These are phyloP conservation scores for Phytophthora pinifolia DNA, from an alignment of 352 stramenopile genomes.

Conservation along the genomic window DNA sequence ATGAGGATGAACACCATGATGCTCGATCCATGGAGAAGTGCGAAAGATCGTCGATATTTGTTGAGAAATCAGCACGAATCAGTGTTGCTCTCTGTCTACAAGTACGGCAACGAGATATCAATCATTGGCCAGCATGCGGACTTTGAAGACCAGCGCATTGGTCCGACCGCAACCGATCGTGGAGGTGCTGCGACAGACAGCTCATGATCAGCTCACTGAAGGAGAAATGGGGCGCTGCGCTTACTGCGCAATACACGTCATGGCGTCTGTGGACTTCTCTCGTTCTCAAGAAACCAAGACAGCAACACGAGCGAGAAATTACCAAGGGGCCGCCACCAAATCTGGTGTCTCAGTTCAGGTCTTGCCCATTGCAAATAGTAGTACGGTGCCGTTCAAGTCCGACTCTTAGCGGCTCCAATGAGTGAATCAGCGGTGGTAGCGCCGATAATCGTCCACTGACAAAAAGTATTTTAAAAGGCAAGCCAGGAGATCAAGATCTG, in stretches of 20 bases:
- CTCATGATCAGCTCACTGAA: too few relatives aligned
- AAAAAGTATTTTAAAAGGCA: slow-evolving; percentile 89
- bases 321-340: background rate
- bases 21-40: slow-evolving; percentile 10
- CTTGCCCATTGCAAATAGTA: slow-evolving; percentile 84
- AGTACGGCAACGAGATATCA: slow-evolving; percentile 12
- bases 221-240: slow-evolving; percentile 9
- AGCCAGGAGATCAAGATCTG: slow-evolving; percentile 78
- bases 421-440: slow-evolving; percentile 51
- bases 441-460: slow-evolving; percentile 50
- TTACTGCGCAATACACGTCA: slow-evolving; percentile 8
- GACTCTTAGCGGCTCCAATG: slow-evolving; percentile 68
- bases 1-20: slow-evolving; percentile 14
- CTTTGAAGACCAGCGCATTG: slow-evolving; percentile 12
- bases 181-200: slow-evolving; percentile 10
- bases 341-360: too few relatives aligned
- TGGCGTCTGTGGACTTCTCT: slow-evolving; percentile 10
- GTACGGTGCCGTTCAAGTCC: slow-evolving; percentile 74
- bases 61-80: slow-evolving; percentile 4
- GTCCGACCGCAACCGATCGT: slow-evolving; percentile 9
- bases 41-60: slow-evolving; percentile 9
- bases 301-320: too few relatives aligned
- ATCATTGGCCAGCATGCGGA: too few relatives aligned
- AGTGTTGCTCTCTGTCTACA: slow-evolving; percentile 12
- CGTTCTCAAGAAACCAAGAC: slow-evolving; percentile 7